These are phyloP conservation scores for Capsicum pubescens DNA, from an alignment of 257 asterid species.

Conservation along the genomic window DNA sequence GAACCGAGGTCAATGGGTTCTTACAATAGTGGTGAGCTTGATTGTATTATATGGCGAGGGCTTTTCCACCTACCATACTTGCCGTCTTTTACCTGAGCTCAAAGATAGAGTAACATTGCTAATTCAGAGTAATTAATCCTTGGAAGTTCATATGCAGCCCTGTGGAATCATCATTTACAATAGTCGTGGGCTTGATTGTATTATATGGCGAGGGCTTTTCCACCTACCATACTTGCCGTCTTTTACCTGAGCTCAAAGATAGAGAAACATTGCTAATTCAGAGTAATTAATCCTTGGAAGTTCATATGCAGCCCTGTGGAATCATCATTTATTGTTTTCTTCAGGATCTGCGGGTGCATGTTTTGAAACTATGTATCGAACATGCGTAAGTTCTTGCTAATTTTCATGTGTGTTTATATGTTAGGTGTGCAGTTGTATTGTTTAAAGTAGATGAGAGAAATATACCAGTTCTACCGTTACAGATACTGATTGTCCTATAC, in stretches of 20 bases:
- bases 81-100: not conserved
- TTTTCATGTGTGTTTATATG: not conserved
- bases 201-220: not conserved
- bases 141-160: constrained; percentile 2
- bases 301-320: constrained; percentile 11
- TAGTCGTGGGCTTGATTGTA: not conserved
- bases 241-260: not conserved
- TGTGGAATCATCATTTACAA: constrained; percentile 23
- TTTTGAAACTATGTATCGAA: not conserved
- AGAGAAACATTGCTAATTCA: not conserved
- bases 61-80: constrained; percentile 1
- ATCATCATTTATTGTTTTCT: constrained; percentile 25
- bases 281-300: constrained; percentile 7
- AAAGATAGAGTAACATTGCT: not conserved
- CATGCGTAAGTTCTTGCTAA: not conserved
- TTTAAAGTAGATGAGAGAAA: not conserved
- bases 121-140: not conserved
- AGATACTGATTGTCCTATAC: not conserved
- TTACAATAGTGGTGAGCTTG: not conserved
- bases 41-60: not conserved
- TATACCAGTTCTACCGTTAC: not conserved
- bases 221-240: not conserved
- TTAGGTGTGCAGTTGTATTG: constrained; percentile 10
- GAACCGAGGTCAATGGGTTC: not conserved
- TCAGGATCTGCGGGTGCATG: not conserved